Evolutionary conservation across 352 stramenopile genomes (phyloP).

Genomic region (Pythium plurisporium): DNA sequence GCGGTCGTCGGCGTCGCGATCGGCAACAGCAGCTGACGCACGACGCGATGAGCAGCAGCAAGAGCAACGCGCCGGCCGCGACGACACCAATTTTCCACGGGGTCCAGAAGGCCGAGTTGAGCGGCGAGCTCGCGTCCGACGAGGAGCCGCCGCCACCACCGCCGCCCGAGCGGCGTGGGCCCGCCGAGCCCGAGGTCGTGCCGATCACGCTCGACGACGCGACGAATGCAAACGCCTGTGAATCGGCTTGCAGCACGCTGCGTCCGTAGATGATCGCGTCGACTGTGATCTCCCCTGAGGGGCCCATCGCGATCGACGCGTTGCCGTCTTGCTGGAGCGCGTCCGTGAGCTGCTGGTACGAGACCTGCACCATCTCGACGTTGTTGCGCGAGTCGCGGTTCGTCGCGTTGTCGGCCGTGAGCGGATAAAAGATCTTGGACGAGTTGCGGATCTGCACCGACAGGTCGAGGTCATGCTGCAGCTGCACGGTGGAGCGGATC

Average conservation of each 20-base stretch:
- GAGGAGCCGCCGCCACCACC: background rate
- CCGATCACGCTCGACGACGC: constrained; percentile 75
- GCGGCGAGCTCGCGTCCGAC: background rate
- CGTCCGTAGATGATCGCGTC: constrained; percentile 65
- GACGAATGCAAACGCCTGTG: constrained; percentile 72
- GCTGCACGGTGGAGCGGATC: constrained; percentile 48
- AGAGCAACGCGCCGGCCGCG: constrained; percentile 36
- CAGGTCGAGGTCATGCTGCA: constrained; percentile 79
- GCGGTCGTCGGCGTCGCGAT: constrained; percentile 2
- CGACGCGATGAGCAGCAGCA: constrained; percentile 42
- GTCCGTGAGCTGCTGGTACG: constrained; percentile 54
- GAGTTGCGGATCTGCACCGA: constrained; percentile 57
- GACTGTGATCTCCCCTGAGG: constrained; percentile 62
- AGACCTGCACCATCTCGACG: constrained; percentile 79
- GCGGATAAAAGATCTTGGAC: constrained; percentile 48
- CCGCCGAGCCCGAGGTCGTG: constrained; percentile 32
- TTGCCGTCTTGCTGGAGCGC: constrained; percentile 26
- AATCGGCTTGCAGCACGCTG: constrained; percentile 50
- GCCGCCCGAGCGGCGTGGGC: background rate
- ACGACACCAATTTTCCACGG: constrained; percentile 51
- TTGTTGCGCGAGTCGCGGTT: constrained; percentile 77
- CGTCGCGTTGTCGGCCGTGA: constrained; percentile 46
- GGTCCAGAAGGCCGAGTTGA: constrained; percentile 41
- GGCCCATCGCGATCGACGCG: constrained; percentile 19
- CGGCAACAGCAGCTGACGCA: constrained; percentile 30